Base-by-base conservation (phyloP, 192 early-diverging fungal genomes). In the Chytriomyces sp. region DNA sequence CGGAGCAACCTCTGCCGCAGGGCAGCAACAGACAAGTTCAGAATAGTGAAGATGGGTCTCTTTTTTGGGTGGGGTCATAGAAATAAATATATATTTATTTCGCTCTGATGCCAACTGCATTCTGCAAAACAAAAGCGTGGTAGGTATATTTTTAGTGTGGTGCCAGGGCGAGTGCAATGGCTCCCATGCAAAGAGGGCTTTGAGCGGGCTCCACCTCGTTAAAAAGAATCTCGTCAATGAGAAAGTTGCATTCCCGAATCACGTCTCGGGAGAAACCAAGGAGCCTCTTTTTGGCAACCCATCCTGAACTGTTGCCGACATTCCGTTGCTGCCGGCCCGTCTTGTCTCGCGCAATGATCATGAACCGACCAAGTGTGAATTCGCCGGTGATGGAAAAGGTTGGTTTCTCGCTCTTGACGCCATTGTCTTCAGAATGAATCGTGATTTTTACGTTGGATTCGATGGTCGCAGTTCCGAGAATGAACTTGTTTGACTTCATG, bases 361-460 rank as follows among this genome's bases (percentile, higher is more conserved):
- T 62, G 46, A 73, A 73, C 26, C 71, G n/a, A 20, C 71, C 71
- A 5, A 43, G 71, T n/a, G 26, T 7, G 61, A 73, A 73, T 45
- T 73, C 71, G 11, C 71, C 71, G 2, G 71, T 73, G 24, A 73
- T 73, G 16, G 71, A 73, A 73, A 73, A 73, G 3, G 49, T 44
- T 8, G 71, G 71, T 10, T 62, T 61, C 43, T 73, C 16, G 71
- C 71, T 73, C 7, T n/a, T 8, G 16, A 47, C n/a, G 7, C 50
- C 48, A 43, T 59, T 59, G 0, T 23, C 18, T 71, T 71, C 23
- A 4, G 60, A 63, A 63, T 63, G 46, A 10, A 73, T 23, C 6
- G 13, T 9, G 8, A 73, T 10, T 62, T 73, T 73, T 20, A 73
- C 44, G 45, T 73, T 45, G 13, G 71, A 73, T 45, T 73, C 71